These are phyloP conservation scores for Mycena rosella DNA, from an alignment of 768 basidiomycete genomes.

Conservation along the genomic window DNA sequence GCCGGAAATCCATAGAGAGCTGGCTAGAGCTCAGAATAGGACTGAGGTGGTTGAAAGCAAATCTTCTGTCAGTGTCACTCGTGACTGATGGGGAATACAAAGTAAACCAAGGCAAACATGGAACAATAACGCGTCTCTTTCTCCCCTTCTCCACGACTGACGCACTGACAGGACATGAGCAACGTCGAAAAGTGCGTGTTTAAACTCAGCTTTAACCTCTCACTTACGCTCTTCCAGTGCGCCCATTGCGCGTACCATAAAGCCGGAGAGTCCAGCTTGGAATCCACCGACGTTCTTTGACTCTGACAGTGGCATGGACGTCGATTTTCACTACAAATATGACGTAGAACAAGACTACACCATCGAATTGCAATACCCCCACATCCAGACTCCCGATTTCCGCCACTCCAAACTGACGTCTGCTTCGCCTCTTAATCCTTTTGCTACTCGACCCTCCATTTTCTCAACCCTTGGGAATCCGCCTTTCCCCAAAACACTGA, in stretches of 20 bases:
- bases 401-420: not conserved
- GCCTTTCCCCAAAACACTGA: not conserved
- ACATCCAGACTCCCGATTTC: slow-evolving; percentile 25
- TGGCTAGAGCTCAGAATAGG: too few species aligned
- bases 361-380: slow-evolving; percentile 21
- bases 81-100: too few species aligned
- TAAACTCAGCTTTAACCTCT: not conserved
- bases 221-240: not conserved
- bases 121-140: slow-evolving; percentile 4
- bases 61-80: too few species aligned
- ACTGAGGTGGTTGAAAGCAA: too few species aligned
- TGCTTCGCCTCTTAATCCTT: slow-evolving; percentile 1
- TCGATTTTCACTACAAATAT: not conserved
- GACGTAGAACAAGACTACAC: slow-evolving; percentile 3
- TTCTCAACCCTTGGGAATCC: not conserved
- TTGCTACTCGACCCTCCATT: not conserved
- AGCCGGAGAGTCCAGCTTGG: slow-evolving; percentile 13
- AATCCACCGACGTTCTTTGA: slow-evolving; percentile 7
- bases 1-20: too few species aligned
- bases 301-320: slow-evolving; percentile 12
- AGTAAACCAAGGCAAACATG: not conserved
- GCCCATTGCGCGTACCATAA: not conserved
- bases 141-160: not conserved
- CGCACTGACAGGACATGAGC: slow-evolving; percentile 4
- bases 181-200: slow-evolving; percentile 15